Evolutionary conservation across 2,329 filamentous ascomycete genomes (phyloP).

Genomic region (Aureobasidium leucospermi): DNA sequence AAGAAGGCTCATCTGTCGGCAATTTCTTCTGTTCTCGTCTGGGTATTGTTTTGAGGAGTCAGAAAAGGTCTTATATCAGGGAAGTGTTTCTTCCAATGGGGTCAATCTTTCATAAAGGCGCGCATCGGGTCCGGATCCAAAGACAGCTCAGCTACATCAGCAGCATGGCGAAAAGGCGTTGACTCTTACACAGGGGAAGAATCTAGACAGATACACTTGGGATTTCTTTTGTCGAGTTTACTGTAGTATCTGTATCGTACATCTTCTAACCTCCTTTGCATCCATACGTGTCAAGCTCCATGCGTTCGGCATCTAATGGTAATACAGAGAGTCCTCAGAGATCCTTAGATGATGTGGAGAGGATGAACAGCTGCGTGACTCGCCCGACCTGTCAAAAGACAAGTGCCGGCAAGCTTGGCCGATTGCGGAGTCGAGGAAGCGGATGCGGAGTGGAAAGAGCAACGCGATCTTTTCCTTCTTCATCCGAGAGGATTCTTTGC

Average conservation of each 20-base stretch:
- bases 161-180: constrained; percentile 13
- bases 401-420: neutral
- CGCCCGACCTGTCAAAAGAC: neutral
- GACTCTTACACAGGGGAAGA: neutral
- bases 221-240: neutral
- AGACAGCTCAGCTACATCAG: constrained; percentile 9
- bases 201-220: constrained; percentile 6
- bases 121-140: constrained; percentile 3
- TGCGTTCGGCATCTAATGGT: too few species aligned
- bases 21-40: neutral
- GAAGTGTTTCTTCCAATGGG: neutral
- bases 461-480: neutral
- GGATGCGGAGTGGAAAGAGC: neutral
- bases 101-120: constrained; percentile 9
- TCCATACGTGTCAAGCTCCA: neutral
- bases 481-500: neutral
- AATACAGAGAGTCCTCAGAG: neutral
- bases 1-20: neutral
- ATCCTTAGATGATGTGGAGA: neutral
- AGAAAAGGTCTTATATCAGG: neutral
- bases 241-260: neutral
- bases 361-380: neutral
- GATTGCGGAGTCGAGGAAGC: neutral
- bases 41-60: constrained; percentile 7
- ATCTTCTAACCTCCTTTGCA: neutral